phyloP scores from a whole-genome alignment of 768 basidiomycete species.

The Mycena rebaudengoi region DNA sequence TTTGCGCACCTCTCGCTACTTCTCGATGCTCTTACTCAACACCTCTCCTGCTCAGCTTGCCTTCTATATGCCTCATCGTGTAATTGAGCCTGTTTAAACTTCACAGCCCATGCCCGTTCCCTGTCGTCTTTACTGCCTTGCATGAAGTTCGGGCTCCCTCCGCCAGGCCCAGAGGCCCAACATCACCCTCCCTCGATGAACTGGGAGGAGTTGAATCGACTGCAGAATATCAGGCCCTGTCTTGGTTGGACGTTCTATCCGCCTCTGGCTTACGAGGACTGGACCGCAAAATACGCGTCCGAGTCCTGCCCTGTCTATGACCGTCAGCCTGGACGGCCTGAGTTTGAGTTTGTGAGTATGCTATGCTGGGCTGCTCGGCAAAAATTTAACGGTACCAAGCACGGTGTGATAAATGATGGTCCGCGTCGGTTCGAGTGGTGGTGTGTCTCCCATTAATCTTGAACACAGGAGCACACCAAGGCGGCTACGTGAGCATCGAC shows the following conservation, averaged over 20 bases:
- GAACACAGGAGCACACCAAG: slow-evolving; percentile 11
- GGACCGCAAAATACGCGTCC: slow-evolving; percentile 11
- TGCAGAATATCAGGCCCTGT: slow-evolving; percentile 19
- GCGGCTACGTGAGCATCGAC: slow-evolving; percentile 24
- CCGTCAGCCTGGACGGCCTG: slow-evolving; percentile 14
- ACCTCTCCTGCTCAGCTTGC: background rate
- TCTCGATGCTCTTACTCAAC: slow-evolving; percentile 9
- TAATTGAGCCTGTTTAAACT: slow-evolving; percentile 2
- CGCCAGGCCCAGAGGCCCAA: slow-evolving; percentile 13
- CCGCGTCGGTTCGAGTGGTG: background rate
- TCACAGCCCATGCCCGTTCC: background rate
- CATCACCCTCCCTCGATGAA: slow-evolving; percentile 15
- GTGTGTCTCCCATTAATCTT: background rate
- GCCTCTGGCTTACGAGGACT: slow-evolving; percentile 10
- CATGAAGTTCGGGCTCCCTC: slow-evolving; percentile 18
- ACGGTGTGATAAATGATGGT: slow-evolving; percentile 27
- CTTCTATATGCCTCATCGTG: background rate
- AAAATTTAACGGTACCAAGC: background rate
- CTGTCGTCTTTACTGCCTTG: background rate
- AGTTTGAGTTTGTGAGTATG: slow-evolving; percentile 18
- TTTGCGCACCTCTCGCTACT: background rate
- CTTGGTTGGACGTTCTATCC: slow-evolving; percentile 22
- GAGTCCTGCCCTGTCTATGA: slow-evolving; percentile 19
- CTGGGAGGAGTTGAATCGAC: slow-evolving; percentile 21
- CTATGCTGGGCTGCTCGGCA: background rate